Evolutionary conservation across 371 early-diverging fungal genomes (phyloP).

Genomic region (Encephalitozoon cuniculi): DNA sequence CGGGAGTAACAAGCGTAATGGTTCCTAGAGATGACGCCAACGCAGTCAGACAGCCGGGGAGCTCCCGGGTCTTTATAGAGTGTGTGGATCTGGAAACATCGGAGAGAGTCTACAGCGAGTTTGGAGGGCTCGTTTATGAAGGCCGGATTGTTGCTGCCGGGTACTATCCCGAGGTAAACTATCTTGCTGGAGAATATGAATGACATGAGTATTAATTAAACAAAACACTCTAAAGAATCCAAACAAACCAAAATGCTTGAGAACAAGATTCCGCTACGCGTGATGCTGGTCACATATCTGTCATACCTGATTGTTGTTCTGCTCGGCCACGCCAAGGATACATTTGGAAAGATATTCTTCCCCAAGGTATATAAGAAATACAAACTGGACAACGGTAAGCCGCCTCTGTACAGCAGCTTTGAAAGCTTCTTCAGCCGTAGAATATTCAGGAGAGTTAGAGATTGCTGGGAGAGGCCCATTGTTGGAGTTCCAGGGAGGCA

Average conservation of each 20-base stretch:
- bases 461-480: conserved; percentile 90
- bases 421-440: conserved; percentile 87
- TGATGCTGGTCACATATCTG: conserved; percentile 52
- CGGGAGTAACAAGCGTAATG: background rate
- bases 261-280: conserved; percentile 33
- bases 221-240: background rate
- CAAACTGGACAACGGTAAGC: conserved; percentile 67
- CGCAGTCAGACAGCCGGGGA: background rate
- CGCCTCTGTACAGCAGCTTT: conserved; percentile 79
- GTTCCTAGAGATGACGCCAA: background rate
- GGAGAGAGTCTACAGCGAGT: background rate
- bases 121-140: conserved; percentile 12
- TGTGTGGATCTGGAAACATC: background rate
- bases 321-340: conserved; percentile 57
- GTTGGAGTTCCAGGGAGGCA: conserved; percentile 83
- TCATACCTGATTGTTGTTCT: conserved; percentile 53
- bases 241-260: background rate
- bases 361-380: conserved; percentile 37
- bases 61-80: conserved; percentile 8
- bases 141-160: conserved; percentile 8
- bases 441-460: conserved; percentile 81
- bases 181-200: conserved; percentile 14
- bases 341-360: conserved; percentile 48
- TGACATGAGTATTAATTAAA: background rate
- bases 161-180: conserved; percentile 29